phyloP scores from a whole-genome alignment of 257 asterid species.

The Ajuga chamaepitys region DNA sequence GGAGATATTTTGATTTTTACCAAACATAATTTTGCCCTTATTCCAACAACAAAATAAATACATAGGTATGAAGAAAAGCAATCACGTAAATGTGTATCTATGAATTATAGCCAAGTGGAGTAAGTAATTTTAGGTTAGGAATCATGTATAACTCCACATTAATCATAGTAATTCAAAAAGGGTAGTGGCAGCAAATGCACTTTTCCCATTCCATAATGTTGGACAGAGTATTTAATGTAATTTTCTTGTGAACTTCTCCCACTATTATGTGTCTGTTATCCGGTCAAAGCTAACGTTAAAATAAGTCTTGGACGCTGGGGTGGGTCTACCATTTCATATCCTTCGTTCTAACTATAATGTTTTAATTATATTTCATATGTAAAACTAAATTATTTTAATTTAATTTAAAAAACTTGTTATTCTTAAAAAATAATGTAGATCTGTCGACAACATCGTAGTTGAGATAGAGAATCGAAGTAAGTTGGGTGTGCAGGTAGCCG shows the following conservation, averaged over 20 bases:
- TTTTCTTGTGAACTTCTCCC: background rate
- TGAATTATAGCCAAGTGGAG: background rate
- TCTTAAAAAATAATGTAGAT: too few relatives aligned
- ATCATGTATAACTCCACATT: constrained; percentile 1
- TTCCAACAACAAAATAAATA: background rate
- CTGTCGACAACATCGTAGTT: too few relatives aligned
- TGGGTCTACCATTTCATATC: too few relatives aligned
- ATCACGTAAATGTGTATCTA: background rate
- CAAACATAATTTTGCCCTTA: too few relatives aligned
- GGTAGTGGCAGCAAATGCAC: constrained; percentile 17
- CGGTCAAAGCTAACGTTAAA: constrained; percentile 19
- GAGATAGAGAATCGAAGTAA: too few relatives aligned
- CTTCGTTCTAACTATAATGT: too few relatives aligned
- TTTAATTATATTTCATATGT: too few relatives aligned
- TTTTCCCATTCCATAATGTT: constrained; percentile 32
- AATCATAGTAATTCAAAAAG: constrained; percentile 4
- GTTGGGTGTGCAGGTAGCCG: too few relatives aligned
- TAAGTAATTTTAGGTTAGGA: background rate
- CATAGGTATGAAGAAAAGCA: background rate
- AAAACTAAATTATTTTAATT: too few relatives aligned
- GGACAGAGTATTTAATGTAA: constrained; percentile 16
- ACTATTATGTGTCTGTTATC: background rate
- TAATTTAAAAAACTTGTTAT: too few relatives aligned
- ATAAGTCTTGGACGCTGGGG: background rate
- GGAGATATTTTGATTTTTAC: too few relatives aligned